Evolutionary conservation across 306 rosid genomes (phyloP), one percentile per base, ranked within the genome.

Genomic region (Casuarina cunninghamiana): DNA sequence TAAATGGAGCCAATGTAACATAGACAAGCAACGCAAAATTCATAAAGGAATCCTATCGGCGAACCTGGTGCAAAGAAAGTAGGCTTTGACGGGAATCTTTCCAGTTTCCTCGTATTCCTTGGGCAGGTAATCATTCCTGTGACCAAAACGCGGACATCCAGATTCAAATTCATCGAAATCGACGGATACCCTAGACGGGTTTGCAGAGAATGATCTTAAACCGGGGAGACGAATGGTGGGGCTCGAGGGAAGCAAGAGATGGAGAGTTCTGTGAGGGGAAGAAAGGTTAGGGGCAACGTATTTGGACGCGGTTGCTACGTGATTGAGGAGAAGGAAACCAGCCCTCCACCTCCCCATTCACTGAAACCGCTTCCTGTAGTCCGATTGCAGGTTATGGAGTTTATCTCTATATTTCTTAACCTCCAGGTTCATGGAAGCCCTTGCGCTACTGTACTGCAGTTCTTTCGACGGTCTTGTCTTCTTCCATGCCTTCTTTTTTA

Each of bases 311-410:
- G 77, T 5, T 77, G 76, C 55, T 76, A 86, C 49, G 76, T 65
- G 88, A 82, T 74, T 83, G 75, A 77, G 76, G 72, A 92, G 83
- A 78, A 79, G 86, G 54, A 90, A 86, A 4, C 82, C 85, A 77
- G 89, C 80, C 85, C 91, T 89, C 97, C 96, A 92, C 86, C 93
- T 86, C 83, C 97, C 93, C 98, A 95, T 95, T 88, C 83, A 79
- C 93, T 73, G 79, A 57, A 61, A 83, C 38, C 51, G 44, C 41
- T 48, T 44, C 41, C 35, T 15, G 74, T 44, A 46, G 41, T 37
- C 62, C 3, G 62, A 51, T 19, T 19, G 7, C 62, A 17, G 62
- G 6, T 55, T 51, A 16, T 26, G 32, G 32, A 26, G 32, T 26
- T 26, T 26, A 26, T 26, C 38, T 57, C 7, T 57, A 37, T 21